Conservation (phyloP, 768 basidiomycete species). For the Tephrocybe sp. region DNA sequence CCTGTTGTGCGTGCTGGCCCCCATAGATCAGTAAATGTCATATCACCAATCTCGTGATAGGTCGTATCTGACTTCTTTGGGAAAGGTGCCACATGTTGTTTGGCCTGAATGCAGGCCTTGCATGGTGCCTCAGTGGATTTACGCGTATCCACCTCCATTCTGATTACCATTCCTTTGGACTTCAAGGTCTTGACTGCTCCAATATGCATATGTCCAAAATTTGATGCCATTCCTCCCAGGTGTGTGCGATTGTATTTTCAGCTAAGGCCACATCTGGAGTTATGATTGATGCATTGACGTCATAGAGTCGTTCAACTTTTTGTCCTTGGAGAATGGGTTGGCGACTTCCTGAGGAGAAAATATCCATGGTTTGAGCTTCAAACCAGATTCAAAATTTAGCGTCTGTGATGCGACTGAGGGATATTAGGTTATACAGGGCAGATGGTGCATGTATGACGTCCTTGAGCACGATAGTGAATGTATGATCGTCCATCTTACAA, state of each 20-base stretch:
- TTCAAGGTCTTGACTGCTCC: no score
- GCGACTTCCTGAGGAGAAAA: neutral
- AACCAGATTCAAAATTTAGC: conserved; percentile 7
- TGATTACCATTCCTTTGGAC: no score
- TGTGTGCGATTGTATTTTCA: no score
- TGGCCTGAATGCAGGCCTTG: conserved; percentile 31
- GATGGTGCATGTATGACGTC: no score
- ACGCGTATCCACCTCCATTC: no score
- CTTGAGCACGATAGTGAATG: no score
- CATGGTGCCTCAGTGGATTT: no score
- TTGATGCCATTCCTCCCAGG: neutral
- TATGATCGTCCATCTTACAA: no score
- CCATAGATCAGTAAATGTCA: conserved; percentile 25
- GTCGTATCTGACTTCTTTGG: conserved; percentile 27
- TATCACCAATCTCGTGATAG: conserved; percentile 14
- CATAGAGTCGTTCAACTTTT: no score
- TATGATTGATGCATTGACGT: no score
- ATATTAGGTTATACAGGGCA: conserved; percentile 12
- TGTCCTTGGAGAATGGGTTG: no score
- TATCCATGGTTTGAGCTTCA: neutral
- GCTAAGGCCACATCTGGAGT: no score
- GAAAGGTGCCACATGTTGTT: conserved; percentile 26
- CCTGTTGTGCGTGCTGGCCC: conserved; percentile 23
- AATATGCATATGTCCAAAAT: conserved; percentile 14
- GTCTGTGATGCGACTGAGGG: conserved; percentile 17